These are phyloP conservation scores for Cadophora sp. DNA, from an alignment of 2,329 filamentous ascomycete species.

Conservation along the genomic window DNA sequence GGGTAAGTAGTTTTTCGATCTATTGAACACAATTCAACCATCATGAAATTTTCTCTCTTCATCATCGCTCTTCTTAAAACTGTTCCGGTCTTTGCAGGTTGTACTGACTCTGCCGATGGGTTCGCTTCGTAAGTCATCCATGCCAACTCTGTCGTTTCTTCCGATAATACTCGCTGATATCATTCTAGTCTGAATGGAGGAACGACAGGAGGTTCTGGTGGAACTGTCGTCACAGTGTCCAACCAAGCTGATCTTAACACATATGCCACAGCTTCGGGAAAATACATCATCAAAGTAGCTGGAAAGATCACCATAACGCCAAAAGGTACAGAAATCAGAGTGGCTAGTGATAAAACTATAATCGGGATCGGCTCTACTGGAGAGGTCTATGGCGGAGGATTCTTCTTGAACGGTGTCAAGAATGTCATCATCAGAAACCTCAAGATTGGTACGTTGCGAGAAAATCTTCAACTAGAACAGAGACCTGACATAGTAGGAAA, in stretches of 20 bases:
- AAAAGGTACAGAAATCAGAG: neutral
- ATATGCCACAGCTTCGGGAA: neutral
- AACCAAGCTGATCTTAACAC: neutral
- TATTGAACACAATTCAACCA: no score
- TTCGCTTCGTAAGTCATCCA: neutral
- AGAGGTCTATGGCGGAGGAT: neutral
- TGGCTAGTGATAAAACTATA: neutral
- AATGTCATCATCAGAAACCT: constrained; percentile 1
- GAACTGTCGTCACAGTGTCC: neutral
- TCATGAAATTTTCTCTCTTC: neutral
- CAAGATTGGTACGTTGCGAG: neutral
- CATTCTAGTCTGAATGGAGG: neutral
- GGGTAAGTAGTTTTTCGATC: neutral
- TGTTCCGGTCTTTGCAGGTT: neutral
- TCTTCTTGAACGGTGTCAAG: neutral
- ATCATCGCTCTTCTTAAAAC: neutral
- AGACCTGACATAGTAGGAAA: neutral
- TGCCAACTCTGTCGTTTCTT: neutral
- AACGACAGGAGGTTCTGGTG: neutral
- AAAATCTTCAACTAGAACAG: neutral
- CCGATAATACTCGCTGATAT: neutral
- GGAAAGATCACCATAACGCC: neutral
- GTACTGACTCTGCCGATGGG: neutral
- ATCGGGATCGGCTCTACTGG: neutral
- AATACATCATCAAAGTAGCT: neutral